Base-by-base conservation (phyloP, 371 early-diverging fungal genomes). In the Rhizopus delemar region DNA sequence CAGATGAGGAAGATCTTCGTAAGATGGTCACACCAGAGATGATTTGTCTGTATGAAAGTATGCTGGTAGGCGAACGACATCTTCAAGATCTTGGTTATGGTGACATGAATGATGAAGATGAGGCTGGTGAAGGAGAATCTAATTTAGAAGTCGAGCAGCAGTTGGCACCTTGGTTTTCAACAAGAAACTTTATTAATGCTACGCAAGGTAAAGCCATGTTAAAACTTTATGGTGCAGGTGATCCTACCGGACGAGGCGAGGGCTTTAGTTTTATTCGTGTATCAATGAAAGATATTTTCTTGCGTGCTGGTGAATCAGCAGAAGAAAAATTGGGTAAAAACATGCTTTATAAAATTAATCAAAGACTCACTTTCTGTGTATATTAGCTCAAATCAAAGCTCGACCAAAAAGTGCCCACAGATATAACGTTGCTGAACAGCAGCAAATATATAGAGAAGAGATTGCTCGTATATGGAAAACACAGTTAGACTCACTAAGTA, bases 11-110 rank as follows among this genome's bases (percentile, higher is more conserved):
- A 55, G 97, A 97, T 0, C 87, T 99, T 34, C 83, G 94, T 45
- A 94, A 94, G 65, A 82, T 97, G 74, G 88, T 98, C 0, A 96
- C 98, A n/a, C 99, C 99, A 8, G 99, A 99, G 71, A 95, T 93
- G 89, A 87, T 99, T 28, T 99, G 99, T 74, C 75, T 97, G 54
- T 93, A 93, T 65, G 97, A 99, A 73, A 94, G 95, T 69, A 99
- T 97, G 92, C 73, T 95, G 43, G 96, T 94, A 5, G 98, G 96
- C 51, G 94, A 99, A 73, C 93, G 95, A 50, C 90, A 96, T 54
- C 81, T 99, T 22, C 83, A 90, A 58, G 99, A 99, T 69, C 84
- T 93, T 4, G 99, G 99, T 59, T 93, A 95, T 75, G 87, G 83
- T 15, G 73, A 68, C 61, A 66, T 74, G 62, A 82, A 85, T 66